These are phyloP conservation scores for Hymenoscyphus occultus DNA, from an alignment of 2,329 filamentous ascomycete species.

Conservation along the genomic window DNA sequence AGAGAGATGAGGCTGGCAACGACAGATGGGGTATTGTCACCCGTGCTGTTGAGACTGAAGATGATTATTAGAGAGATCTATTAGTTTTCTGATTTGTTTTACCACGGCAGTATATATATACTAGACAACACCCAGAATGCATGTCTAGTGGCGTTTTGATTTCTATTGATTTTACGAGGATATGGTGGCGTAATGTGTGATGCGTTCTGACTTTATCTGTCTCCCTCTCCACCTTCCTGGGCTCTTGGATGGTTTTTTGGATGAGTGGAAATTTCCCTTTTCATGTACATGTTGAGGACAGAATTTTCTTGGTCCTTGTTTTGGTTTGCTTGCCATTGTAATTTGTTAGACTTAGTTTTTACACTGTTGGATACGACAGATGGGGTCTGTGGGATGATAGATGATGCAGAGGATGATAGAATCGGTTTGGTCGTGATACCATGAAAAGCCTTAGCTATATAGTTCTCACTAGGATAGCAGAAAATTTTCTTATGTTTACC, in stretches of 20 bases:
- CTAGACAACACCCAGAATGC: not conserved
- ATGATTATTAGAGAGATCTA: slow-evolving; percentile 32
- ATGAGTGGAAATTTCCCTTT: not conserved
- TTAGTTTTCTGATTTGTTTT: not conserved
- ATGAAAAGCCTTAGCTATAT: not conserved
- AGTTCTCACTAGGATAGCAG: not conserved
- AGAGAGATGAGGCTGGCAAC: slow-evolving; percentile 45
- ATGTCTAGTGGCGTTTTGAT: not conserved
- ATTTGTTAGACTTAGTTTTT: slow-evolving; percentile 2
- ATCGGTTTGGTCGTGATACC: not conserved
- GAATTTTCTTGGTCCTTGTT: not conserved
- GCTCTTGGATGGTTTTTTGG: not conserved
- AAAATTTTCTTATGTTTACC: slow-evolving; percentile 1
- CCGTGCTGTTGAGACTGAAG: slow-evolving; percentile 34
- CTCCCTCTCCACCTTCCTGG: not conserved
- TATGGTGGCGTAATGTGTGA: slow-evolving; percentile 3
- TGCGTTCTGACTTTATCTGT: not conserved
- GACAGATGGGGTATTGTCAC: slow-evolving; percentile 31
- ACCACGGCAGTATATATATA: not conserved
- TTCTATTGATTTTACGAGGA: not conserved
- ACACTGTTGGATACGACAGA: not conserved
- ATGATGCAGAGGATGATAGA: slow-evolving; percentile 4
- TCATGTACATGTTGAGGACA: slow-evolving; percentile 4
- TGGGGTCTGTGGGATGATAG: not conserved
- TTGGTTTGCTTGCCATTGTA: not conserved